Base-by-base conservation (phyloP, 352 stramenopile species). In the Globisporangium viniferum region DNA sequence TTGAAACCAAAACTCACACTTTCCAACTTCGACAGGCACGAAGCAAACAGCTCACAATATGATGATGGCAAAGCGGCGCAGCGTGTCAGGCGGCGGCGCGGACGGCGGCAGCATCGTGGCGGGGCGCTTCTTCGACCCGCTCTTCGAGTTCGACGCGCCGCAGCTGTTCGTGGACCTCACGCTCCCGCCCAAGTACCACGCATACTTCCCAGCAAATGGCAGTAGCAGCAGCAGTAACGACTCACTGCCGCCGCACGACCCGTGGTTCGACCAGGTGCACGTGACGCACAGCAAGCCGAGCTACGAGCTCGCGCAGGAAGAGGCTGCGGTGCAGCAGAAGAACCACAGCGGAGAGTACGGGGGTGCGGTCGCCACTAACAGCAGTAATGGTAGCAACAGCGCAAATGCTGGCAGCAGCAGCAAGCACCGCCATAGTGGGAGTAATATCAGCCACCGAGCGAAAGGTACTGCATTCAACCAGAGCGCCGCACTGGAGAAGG, bases 81-180 rank as follows among this genome's bases (percentile, higher is more conserved):
- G 64, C 64, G 57, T 69, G 20, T 68, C 62, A 20, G 49, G 29
- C 54, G 20, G 22, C 20, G 15, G 31, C 35, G 62, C 8, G 6
- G 36, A 14, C 14, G 31, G 46, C 51, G 44, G 44, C 46, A 22
- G 62, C 49, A 53, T 39, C 33, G 48, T 7, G 48, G 48, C 48
- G 22, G 48, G 7, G 48, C 48, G 48, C 48, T 31, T 20, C 58
- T 62, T 92, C 10, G 82, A 92, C 69, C 62, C 77, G 57, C 74
- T 90, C 18, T 93, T 92, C 72, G 86, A 90, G 75, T 93, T 93
- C 60, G 86, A 92, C 66, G 83, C 80, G 44, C 79, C 86, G 54
- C 79, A 84, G 62, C 64, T 70, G 41, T 92, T 84, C 59, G 54
- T 73, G 24, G 82, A 93, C 73, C 75, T 92, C 24, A 78, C 70